These are phyloP conservation scores for Vigna nakashimae DNA, from an alignment of 306 rosid species.

Conservation along the genomic window DNA sequence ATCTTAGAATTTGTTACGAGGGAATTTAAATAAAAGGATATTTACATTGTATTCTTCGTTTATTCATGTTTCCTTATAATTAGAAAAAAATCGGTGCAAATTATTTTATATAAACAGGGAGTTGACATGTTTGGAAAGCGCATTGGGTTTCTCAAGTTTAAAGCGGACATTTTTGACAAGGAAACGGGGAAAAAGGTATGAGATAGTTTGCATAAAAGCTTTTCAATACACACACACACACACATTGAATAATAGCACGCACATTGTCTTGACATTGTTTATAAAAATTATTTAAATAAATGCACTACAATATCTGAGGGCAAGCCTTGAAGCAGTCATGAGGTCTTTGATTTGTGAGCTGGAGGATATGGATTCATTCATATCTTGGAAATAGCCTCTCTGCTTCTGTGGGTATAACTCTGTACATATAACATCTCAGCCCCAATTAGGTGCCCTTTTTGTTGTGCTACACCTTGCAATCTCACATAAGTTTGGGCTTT, in stretches of 20 bases:
- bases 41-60: neutral
- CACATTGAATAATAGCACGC: neutral
- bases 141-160: conserved; percentile 87
- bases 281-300: neutral
- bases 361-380: neutral
- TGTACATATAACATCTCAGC: neutral
- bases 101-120: conserved; percentile 59
- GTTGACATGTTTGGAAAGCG: conserved; percentile 91
- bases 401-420: neutral
- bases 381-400: neutral
- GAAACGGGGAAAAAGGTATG: conserved; percentile 79
- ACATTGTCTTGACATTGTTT: conserved; percentile 10
- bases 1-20: conserved; percentile 2
- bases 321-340: neutral
- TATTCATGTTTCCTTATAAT: neutral
- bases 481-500: conserved; percentile 2
- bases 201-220: conserved; percentile 15
- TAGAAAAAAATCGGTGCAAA: conserved; percentile 10
- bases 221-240: neutral
- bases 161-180: conserved; percentile 82
- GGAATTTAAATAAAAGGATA: conserved; percentile 12
- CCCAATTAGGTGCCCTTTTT: neutral
- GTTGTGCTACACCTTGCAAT: conserved; percentile 16
- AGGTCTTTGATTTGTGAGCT: neutral
- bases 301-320: neutral